Conservation (phyloP, 257 asterid genomes). For the Jasminum sambac region DNA sequence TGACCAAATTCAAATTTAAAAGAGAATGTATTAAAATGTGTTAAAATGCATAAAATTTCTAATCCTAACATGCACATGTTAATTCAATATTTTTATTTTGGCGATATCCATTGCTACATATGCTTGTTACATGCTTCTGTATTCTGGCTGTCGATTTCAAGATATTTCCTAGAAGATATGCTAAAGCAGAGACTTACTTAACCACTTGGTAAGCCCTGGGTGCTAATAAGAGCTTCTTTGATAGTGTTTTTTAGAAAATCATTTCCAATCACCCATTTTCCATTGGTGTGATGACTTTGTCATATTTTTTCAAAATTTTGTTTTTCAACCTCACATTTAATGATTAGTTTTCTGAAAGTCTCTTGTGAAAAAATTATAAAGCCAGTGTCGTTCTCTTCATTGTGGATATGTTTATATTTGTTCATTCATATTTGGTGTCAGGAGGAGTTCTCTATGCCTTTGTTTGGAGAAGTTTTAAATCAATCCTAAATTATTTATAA, state of each 20-base stretch:
- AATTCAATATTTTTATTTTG: slow-evolving; percentile 23
- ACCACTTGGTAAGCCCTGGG: slow-evolving; percentile 63
- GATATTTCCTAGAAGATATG: slow-evolving; percentile 93
- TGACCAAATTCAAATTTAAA: no score
- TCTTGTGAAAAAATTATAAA: neutral
- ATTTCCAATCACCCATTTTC: no score
- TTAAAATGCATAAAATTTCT: no score
- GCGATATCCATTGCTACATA: slow-evolving; percentile 49
- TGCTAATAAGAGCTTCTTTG: neutral
- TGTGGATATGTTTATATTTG: neutral
- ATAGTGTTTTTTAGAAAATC: no score
- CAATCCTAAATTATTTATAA: no score
- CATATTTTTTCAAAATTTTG: no score
- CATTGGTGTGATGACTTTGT: no score
- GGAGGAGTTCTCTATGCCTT: neutral
- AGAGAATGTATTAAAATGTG: no score
- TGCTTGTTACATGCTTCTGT: slow-evolving; percentile 71
- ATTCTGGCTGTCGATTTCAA: slow-evolving; percentile 95
- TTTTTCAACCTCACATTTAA: no score
- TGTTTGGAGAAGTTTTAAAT: no score
- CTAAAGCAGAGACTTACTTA: slow-evolving; percentile 95
- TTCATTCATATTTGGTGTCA: neutral
- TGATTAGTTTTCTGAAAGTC: no score
- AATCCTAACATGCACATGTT: slow-evolving; percentile 12
- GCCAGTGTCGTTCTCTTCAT: slow-evolving; percentile 8